phyloP scores from a whole-genome alignment of 2,329 filamentous ascomycete genomes.

The Tolypocladium guangdongense region DNA sequence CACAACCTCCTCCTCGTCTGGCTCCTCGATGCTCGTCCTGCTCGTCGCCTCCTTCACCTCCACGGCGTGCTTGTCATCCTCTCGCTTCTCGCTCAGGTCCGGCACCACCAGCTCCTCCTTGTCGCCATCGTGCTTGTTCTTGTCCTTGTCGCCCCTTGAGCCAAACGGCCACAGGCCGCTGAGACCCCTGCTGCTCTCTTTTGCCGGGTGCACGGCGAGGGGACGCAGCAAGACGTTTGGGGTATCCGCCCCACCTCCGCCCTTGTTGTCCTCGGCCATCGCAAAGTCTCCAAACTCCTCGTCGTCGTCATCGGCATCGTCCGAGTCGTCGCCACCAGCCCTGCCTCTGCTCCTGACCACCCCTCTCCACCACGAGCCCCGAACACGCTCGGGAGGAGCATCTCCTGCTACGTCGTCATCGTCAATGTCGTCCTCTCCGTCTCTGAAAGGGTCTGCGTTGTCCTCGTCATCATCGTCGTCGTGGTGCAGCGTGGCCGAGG shows the following conservation, averaged over 20 bases:
- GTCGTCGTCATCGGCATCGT: slow-evolving; percentile 45
- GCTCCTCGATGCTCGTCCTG: slow-evolving; percentile 48
- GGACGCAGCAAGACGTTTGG: slow-evolving; percentile 42
- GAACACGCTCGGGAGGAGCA: slow-evolving; percentile 21
- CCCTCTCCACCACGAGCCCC: slow-evolving; percentile 39
- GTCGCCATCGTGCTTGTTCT: slow-evolving; percentile 15
- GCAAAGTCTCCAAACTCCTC: slow-evolving; percentile 61
- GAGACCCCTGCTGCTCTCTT: slow-evolving; percentile 28
- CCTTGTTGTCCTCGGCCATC: slow-evolving; percentile 42
- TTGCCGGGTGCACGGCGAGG: slow-evolving; percentile 40
- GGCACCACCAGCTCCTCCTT: slow-evolving; percentile 13
- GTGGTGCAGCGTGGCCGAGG: slow-evolving; percentile 28
- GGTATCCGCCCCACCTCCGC: slow-evolving; percentile 14
- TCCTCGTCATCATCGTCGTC: slow-evolving; percentile 28
- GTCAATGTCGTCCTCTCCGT: slow-evolving; percentile 40
- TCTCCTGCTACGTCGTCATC: slow-evolving; percentile 44
- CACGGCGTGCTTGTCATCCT: slow-evolving; percentile 33
- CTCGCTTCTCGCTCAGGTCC: slow-evolving; percentile 2
- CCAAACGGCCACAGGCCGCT: slow-evolving; percentile 50
- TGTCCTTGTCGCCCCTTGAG: slow-evolving; percentile 21
- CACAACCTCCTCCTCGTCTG: slow-evolving; percentile 42
- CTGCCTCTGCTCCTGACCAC: slow-evolving; percentile 27
- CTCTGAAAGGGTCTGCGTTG: slow-evolving; percentile 35
- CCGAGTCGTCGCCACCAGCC: slow-evolving; percentile 33
- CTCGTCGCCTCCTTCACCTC: slow-evolving; percentile 42